A percentile compares a stretch with the other conserved stretches of the same genome.
phyloP scores from a whole-genome alignment of 805 yeast genomes.

The Tetrapisispora phaffii region DNA sequence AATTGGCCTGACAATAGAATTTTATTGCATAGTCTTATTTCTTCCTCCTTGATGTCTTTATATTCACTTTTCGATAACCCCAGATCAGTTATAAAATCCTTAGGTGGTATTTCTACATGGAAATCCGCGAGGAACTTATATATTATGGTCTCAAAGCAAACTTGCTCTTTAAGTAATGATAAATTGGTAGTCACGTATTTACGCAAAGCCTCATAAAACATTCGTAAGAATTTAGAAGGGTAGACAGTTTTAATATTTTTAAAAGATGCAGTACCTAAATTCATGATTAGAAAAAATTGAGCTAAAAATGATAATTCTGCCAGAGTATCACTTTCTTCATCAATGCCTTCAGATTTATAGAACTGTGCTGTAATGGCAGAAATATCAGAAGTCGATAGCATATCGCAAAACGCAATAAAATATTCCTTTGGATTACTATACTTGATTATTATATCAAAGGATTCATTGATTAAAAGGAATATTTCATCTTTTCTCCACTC shows the following conservation, averaged over 20 bases:
- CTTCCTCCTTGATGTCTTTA: conserved; percentile 41
- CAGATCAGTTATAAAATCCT: conserved; percentile 17
- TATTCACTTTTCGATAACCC: conserved; percentile 25
- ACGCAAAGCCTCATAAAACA: conserved; percentile 50
- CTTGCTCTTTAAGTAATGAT: conserved; percentile 24
- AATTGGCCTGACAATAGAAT: conserved; percentile 56
- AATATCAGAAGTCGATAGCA: conserved; percentile 30
- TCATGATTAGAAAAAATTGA: conserved; percentile 33
- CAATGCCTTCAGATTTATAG: neutral
- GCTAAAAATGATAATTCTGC: conserved; percentile 5
- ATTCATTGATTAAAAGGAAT: neutral
- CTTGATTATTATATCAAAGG: conserved; percentile 3
- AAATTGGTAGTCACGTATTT: conserved; percentile 41
- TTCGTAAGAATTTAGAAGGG: conserved; percentile 72
- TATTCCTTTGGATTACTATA: conserved; percentile 78
- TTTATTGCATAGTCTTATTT: conserved; percentile 34
- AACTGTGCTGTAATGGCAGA: neutral
- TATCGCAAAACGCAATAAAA: conserved; percentile 60
- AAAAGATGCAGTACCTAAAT: conserved; percentile 25
- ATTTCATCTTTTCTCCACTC: neutral
- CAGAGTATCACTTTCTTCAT: conserved; percentile 7
- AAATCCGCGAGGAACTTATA: conserved; percentile 47
- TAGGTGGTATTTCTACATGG: conserved; percentile 36
- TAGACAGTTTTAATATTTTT: conserved; percentile 53
- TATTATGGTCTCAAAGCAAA: conserved; percentile 50